Evolutionary conservation across 2,329 filamentous ascomycete genomes (phyloP).

Genomic region (Sclerotinia sclerotiorum): DNA sequence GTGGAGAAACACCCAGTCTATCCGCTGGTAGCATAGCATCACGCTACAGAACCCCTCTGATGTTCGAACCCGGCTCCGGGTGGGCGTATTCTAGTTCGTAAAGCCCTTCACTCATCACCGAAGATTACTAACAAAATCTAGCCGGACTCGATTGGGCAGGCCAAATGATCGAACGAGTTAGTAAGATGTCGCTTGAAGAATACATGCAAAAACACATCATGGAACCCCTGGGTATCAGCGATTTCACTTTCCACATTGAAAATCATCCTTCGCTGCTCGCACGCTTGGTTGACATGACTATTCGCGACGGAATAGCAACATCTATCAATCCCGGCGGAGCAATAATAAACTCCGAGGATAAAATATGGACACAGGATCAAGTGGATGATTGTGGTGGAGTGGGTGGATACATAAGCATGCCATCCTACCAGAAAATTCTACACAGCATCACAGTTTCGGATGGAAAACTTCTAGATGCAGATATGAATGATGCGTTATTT

Average conservation of each 20-base stretch:
- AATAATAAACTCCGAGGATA: background rate
- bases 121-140: background rate
- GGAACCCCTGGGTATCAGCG: constrained; percentile 20
- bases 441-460: constrained; percentile 25
- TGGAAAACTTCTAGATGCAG: constrained; percentile 16
- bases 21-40: background rate
- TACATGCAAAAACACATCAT: constrained; percentile 33
- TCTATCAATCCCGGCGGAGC: background rate
- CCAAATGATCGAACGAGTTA: constrained; percentile 47
- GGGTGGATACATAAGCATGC: constrained; percentile 15
- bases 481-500: constrained; percentile 26
- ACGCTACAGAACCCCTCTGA: constrained; percentile 46
- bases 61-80: constrained; percentile 61
- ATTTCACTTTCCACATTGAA: constrained; percentile 27
- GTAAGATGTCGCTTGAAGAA: constrained; percentile 25
- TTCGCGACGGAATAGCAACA: constrained; percentile 16
- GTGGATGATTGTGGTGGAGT: constrained; percentile 20
- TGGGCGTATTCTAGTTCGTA: constrained; percentile 63
- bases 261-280: constrained; percentile 15
- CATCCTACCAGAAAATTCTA: constrained; percentile 24
- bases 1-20: constrained; percentile 22
- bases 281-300: constrained; percentile 17
- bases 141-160: constrained; percentile 55
- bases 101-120: constrained; percentile 43
- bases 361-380: background rate